A percentile compares a stretch with the other conserved stretches of the same genome.
These are phyloP conservation scores for Pichia sp. DNA, from an alignment of 1,139 yeast genomes.

Conservation along the genomic window DNA sequence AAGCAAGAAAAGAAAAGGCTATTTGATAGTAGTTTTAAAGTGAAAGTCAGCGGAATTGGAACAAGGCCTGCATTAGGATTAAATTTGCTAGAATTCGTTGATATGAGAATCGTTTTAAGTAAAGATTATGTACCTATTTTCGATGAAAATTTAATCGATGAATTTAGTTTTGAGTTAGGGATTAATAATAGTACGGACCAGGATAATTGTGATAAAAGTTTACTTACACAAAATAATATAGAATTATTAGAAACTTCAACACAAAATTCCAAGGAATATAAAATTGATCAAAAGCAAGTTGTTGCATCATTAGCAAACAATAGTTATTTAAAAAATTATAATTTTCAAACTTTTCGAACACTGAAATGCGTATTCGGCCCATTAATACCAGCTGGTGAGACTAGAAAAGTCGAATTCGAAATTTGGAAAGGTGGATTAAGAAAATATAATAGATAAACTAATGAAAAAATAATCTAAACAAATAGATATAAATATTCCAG, in stretches of 20 bases:
- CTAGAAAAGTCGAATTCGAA: conserved; percentile 23
- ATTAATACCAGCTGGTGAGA: conserved; percentile 17
- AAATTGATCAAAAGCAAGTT: conserved; percentile 13
- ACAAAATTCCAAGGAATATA: conserved; percentile 3
- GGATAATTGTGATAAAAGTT: not conserved
- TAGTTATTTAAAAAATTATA: conserved; percentile 27
- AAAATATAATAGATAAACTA: conserved; percentile 4
- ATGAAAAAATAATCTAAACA: not conserved
- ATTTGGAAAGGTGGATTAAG: conserved; percentile 33
- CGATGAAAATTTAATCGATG: conserved; percentile 27
- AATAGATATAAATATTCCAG: not conserved
- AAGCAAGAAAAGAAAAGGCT: conserved; percentile 23
- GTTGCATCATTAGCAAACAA: conserved; percentile 21
- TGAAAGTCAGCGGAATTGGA: conserved; percentile 24
- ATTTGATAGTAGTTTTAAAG: conserved; percentile 25
- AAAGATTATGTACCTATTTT: conserved; percentile 28
- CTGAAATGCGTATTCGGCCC: conserved; percentile 29
- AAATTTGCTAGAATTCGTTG: conserved; percentile 27
- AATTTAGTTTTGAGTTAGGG: conserved; percentile 29
- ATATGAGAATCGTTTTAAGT: conserved; percentile 28
- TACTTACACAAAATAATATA: not conserved
- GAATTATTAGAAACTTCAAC: conserved; percentile 6
- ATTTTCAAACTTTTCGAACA: conserved; percentile 27
- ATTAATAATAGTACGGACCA: conserved; percentile 19
- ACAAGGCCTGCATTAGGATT: conserved; percentile 31